These are phyloP conservation scores for Globisporangium cylindrosporum DNA, from an alignment of 352 stramenopile species.

Conservation along the genomic window DNA sequence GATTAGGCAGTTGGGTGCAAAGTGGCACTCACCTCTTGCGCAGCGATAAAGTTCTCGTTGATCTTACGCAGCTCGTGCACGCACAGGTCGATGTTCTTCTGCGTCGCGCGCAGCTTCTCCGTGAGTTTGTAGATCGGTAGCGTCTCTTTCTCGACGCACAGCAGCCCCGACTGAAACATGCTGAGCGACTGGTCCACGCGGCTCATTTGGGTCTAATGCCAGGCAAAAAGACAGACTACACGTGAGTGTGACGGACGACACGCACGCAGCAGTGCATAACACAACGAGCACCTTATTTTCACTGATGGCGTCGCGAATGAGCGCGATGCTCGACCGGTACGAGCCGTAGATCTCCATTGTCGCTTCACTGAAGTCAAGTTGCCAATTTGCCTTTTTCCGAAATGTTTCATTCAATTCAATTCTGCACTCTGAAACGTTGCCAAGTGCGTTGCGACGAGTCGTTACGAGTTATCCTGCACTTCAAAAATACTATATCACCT, in stretches of 20 bases:
- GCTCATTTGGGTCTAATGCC: constrained; percentile 48
- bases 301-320: constrained; percentile 56
- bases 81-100: constrained; percentile 84
- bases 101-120: constrained; percentile 69
- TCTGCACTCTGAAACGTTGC: neutral
- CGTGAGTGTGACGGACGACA: neutral
- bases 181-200: constrained; percentile 54
- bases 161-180: constrained; percentile 58
- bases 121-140: constrained; percentile 84
- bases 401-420: constrained; percentile 1
- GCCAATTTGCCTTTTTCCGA: constrained; percentile 1
- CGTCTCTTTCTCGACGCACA: constrained; percentile 79
- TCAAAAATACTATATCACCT: neutral
- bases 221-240: neutral
- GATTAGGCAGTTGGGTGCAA: neutral
- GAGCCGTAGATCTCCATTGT: constrained; percentile 56
- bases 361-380: neutral
- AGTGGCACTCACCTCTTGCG: constrained; percentile 44
- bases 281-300: constrained; percentile 51
- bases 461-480: neutral
- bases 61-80: constrained; percentile 67
- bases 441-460: neutral
- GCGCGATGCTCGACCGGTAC: constrained; percentile 46
- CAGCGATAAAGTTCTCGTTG: constrained; percentile 71
- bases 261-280: neutral